Conservation (phyloP, 371 early-diverging fungal species). For the Blastocladiella emersonii region DNA sequence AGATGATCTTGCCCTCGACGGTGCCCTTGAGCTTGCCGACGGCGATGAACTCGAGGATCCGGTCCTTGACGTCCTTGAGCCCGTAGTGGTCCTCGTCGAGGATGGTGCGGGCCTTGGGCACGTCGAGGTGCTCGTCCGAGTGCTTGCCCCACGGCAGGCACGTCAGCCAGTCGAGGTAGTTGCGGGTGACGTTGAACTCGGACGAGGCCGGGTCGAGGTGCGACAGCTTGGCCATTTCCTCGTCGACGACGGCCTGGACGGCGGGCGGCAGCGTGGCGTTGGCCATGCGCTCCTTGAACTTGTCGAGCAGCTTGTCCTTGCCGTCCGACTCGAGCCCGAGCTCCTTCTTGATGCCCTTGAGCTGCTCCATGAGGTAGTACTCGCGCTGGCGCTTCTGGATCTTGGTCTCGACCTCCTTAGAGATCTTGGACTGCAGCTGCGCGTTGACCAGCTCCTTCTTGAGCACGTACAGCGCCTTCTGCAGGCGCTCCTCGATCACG, state of each 20-base stretch:
- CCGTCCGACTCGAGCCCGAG: slow-evolving; percentile 91
- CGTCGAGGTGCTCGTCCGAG: slow-evolving; percentile 76
- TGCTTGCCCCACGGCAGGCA: slow-evolving; percentile 91
- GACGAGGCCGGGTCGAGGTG: slow-evolving; percentile 90
- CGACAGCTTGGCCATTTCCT: slow-evolving; percentile 85
- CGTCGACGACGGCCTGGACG: slow-evolving; percentile 89
- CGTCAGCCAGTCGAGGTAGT: slow-evolving; percentile 91
- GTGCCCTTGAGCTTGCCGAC: slow-evolving; percentile 89
- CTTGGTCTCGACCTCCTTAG: slow-evolving; percentile 86
- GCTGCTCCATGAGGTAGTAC: slow-evolving; percentile 94
- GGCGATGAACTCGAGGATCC: slow-evolving; percentile 95
- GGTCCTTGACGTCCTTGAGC: slow-evolving; percentile 92
- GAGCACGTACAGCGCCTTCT: slow-evolving; percentile 75
- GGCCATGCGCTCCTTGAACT: slow-evolving; percentile 68
- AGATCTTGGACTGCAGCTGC: slow-evolving; percentile 87
- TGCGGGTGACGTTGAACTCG: slow-evolving; percentile 92
- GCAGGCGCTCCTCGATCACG: not conserved
- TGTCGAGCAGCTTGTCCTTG: slow-evolving; percentile 87
- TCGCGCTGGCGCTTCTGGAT: slow-evolving; percentile 91
- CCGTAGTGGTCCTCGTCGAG: slow-evolving; percentile 97
- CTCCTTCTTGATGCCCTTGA: slow-evolving; percentile 96
- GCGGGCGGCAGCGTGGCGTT: slow-evolving; percentile 77
- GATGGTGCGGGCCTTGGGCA: slow-evolving; percentile 60
- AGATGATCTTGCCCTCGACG: slow-evolving; percentile 92
- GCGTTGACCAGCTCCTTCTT: slow-evolving; percentile 95